A percentile compares a stretch with the other conserved stretches of the same genome.
phyloP scores from a whole-genome alignment of 2,329 filamentous ascomycete species.

The Sporothrix globosa region DNA sequence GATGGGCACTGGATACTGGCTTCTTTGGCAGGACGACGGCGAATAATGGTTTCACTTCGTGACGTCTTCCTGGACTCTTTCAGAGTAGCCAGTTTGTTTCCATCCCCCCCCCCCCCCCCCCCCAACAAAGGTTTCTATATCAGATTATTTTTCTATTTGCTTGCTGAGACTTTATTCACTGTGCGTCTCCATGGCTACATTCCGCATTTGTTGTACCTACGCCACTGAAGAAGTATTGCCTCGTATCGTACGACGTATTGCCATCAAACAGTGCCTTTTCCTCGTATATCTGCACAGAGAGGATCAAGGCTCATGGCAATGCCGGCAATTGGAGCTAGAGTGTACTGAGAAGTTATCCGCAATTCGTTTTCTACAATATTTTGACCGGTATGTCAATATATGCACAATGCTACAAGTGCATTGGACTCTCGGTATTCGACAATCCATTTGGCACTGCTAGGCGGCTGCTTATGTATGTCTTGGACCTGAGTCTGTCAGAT shows the following conservation, averaged over 20 bases:
- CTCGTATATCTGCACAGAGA: neutral
- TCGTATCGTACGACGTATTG: neutral
- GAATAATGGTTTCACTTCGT: conserved; percentile 22
- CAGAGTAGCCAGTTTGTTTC: neutral
- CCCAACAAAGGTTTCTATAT: neutral
- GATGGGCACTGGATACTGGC: neutral
- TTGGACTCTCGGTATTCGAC: neutral
- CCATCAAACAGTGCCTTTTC: neutral
- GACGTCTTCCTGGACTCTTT: neutral
- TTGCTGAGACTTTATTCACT: neutral
- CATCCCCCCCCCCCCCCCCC: too few species aligned
- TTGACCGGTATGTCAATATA: neutral
- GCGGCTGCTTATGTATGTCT: conserved; percentile 15
- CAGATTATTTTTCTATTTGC: too few species aligned
- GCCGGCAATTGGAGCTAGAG: neutral
- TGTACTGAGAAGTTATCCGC: neutral
- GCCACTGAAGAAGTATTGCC: neutral
- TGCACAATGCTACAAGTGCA: neutral
- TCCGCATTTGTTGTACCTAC: neutral
- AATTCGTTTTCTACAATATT: neutral
- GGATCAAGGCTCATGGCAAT: neutral
- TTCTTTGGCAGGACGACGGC: conserved; percentile 9
- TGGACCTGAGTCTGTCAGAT: neutral
- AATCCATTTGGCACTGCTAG: neutral
- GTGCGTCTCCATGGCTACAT: conserved; percentile 12